Evolutionary conservation across 768 basidiomycete genomes (phyloP), one percentile per base, ranked within the genome.

Genomic region (Dentipellis sp.): DNA sequence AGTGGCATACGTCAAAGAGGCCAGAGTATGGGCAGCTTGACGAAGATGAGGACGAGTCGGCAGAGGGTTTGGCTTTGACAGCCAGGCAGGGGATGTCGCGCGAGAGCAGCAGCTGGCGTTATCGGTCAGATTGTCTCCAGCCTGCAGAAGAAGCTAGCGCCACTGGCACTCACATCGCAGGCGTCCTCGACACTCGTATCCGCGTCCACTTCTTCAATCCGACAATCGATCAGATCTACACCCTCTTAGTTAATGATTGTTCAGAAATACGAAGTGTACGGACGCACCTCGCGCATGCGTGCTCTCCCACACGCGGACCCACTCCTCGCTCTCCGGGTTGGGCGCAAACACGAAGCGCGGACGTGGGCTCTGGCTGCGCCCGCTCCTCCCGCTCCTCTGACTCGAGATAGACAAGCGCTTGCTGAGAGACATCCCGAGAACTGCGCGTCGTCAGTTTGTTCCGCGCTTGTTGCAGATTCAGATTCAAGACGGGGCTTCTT

Each of bases 111-210:
- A 78, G 64, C 89, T 90, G 48, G 19, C 42, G 51, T 37, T 16
- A 39, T 22, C 17, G 47, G 17, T 7, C 39, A 29, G 35, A 11
- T 17, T 53, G 46, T 50, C 21, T 16, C 7, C 23, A 4, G 22
- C 48, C 11, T 22, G 48, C 47, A 21, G 14, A 52, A 49, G 37
- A 11, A 7, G 45, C 29, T 29, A 6, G 3, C 6, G 29, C 29
- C 29, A 29, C 36, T 22, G 50, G 29, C 47, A 71, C 77, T 64
- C 63, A 86, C 89, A 60, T 89, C 88, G 64, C 88, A 91, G 11
- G 89, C 88, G 46, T 88, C 85, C 67, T 92, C 89, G 16, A 92
- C 90, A 50, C 79, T 83, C 8, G 78, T 81, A 47, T 88, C 81
- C n/a, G 79, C 79, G 54, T 83, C 82, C 10, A 91, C 76, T 23